Evolutionary conservation across 1,284 basidiomycete species (phyloP).

Genomic region (Trichosporon sp.): DNA sequence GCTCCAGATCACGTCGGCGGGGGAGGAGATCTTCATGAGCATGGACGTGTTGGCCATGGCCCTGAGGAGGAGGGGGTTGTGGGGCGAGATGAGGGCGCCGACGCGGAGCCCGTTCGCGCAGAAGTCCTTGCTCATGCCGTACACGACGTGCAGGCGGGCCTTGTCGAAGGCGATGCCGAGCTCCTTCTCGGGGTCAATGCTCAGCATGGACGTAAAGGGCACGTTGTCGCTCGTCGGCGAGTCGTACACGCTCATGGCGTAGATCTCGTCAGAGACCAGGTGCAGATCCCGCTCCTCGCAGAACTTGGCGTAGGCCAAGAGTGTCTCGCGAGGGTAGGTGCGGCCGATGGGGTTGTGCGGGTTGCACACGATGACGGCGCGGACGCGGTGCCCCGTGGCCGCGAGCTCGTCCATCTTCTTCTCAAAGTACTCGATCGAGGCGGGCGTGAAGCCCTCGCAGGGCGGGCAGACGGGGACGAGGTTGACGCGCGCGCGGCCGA

Average conservation of each 20-base stretch:
- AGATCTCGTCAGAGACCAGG: slow-evolving; percentile 59
- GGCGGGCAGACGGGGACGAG: slow-evolving; percentile 50
- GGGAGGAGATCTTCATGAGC: slow-evolving; percentile 54
- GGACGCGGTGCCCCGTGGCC: slow-evolving; percentile 37
- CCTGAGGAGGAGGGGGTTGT: slow-evolving; percentile 55
- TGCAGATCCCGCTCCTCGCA: slow-evolving; percentile 58
- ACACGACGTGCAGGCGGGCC: slow-evolving; percentile 54
- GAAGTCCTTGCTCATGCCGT: slow-evolving; percentile 59
- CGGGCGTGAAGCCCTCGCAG: slow-evolving; percentile 39
- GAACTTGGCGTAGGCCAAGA: slow-evolving; percentile 56
- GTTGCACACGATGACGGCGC: slow-evolving; percentile 56
- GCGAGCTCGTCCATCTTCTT: slow-evolving; percentile 39
- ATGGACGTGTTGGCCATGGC: slow-evolving; percentile 53
- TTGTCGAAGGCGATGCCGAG: slow-evolving; percentile 52
- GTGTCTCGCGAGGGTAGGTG: slow-evolving; percentile 54
- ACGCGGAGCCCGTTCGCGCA: slow-evolving; percentile 58
- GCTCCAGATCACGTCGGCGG: slow-evolving; percentile 53
- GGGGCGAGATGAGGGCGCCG: slow-evolving; percentile 55
- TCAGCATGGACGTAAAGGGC: slow-evolving; percentile 56
- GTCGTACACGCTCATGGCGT: slow-evolving; percentile 56
- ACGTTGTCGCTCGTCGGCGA: slow-evolving; percentile 42
- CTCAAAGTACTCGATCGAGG: slow-evolving; percentile 40
- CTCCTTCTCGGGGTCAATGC: slow-evolving; percentile 55
- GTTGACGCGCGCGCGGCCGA: slow-evolving; percentile 43
- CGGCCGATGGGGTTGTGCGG: slow-evolving; percentile 59